Base-by-base conservation (phyloP, 1,284 basidiomycete genomes). In the Ustilago xerochloae region DNA sequence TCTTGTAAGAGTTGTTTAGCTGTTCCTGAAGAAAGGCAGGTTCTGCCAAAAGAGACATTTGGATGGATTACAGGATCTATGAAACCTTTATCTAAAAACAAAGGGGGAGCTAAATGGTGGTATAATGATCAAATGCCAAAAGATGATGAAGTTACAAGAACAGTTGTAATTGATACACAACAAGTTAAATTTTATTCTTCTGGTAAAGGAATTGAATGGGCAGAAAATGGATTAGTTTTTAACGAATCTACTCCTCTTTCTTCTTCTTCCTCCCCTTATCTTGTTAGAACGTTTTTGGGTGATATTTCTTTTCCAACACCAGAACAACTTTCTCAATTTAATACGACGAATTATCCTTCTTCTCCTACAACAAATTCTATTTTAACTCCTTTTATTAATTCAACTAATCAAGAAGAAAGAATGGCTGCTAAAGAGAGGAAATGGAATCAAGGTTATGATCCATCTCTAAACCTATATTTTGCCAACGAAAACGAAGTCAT, bases 131-230 rank as follows among this genome's bases (percentile, higher is more conserved):
- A 13, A 1, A 61, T 64, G 50, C 77, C 77, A 2, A 7, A 28
- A 7, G 77, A 80, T 46, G 10, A 15, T 1, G 45, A 65, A 29
- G 78, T 80, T 18, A 70, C 73, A 6, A 33, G 78, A 10, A 65
- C 68, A 1, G 67, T 78, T 8, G 32, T 78, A 1, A 67, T 80
- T 29, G 49, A 78, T 20, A 67, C 67, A 5, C 75, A 76, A 49
- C 72, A 78, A 47, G 63, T 66, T 22, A 47, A 52, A 26, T 65
- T 64, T 46, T 52, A 28, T 22, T 13, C 52, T 1, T 29, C 38
- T 0, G 22, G 35, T 30, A 75, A 64, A 13, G 77, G 67, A 1
- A 46, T 63, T 16, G 49, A 53, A n/a, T 80, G 76, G 77, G 39
- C 20, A 4, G 47, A 69, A 4, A 61, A 80, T 15, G 62, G 53